Percentiles rank a stretch among this genome's conserved stretches.
phyloP scores from a whole-genome alignment of 2,329 filamentous ascomycete species.

The Didymella keratinophila region DNA sequence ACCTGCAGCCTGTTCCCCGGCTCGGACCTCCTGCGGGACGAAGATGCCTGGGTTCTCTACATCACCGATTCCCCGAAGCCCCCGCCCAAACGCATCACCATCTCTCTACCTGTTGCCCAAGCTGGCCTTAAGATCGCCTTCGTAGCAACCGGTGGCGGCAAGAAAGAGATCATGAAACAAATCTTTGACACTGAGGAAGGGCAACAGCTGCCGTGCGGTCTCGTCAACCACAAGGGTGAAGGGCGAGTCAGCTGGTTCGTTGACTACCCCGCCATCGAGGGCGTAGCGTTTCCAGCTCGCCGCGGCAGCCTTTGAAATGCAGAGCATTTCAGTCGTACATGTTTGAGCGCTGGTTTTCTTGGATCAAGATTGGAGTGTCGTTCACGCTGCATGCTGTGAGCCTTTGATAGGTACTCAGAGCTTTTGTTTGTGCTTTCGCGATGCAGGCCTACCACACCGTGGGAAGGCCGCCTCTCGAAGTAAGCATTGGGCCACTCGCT shows the following conservation, averaged over 20 bases:
- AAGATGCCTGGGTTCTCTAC: conserved; percentile 87
- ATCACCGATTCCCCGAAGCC: conserved; percentile 96
- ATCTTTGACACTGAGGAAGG: conserved; percentile 85
- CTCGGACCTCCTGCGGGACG: conserved; percentile 85
- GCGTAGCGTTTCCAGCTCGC: conserved; percentile 77
- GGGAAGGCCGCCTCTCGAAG: conserved; percentile 29
- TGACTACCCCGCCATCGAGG: conserved; percentile 83
- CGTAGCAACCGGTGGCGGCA: conserved; percentile 85
- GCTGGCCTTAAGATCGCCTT: conserved; percentile 89
- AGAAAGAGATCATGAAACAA: conserved; percentile 89
- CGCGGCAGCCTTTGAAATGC: conserved; percentile 67
- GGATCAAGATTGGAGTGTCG: conserved; percentile 14
- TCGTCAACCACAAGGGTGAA: conserved; percentile 84
- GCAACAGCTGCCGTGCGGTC: conserved; percentile 77
- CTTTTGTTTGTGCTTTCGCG: conserved; percentile 38
- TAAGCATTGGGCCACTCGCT: conserved; percentile 35
- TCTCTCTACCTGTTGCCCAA: conserved; percentile 88
- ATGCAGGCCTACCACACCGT: conserved; percentile 31
- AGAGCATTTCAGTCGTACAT: background rate
- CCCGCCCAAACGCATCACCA: conserved; percentile 86
- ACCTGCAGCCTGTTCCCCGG: conserved; percentile 96
- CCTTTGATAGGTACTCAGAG: conserved; percentile 14
- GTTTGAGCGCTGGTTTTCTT: conserved; percentile 3
- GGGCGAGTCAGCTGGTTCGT: conserved; percentile 97
- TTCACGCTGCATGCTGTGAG: conserved; percentile 20